Evolutionary conservation across 352 stramenopile genomes (phyloP), one percentile per base, ranked within the genome.

Genomic region (Detonula confervacea): DNA sequence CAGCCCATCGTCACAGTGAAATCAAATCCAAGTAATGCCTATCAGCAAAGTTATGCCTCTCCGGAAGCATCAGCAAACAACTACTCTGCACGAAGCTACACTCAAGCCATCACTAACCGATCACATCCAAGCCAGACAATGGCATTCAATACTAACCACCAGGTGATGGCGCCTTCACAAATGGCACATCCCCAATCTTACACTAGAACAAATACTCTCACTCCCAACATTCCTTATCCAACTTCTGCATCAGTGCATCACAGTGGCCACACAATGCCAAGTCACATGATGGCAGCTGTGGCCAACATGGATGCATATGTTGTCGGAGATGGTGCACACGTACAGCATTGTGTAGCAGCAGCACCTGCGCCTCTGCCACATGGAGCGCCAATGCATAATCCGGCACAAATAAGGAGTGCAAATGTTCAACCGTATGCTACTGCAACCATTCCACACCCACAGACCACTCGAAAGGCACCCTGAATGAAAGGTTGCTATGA

Each of bases 301-400:
- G 66, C 66, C 47, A 75, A 75, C 37, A 60, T 75, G 52, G 66
- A 75, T 57, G 57, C 42, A 1, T 67, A 57, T 44, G 52, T 75
- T 29, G 47, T 75, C 25, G 37, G 25, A 12, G 37, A 5, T 33
- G 65, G 22, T 18, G 42, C 35, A 5, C 5, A 35, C 11, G 42
- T 73, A 25, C 49, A 0, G 22, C 30, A 52, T 39, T 7, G 1
- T 44, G 42, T 46, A 46, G n/a, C 29, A n/a, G 14, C 54, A 60
- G n/a, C 42, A n/a, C 46, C 62, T 60, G n/a, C 59, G 56, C 29
- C 20, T 24, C 46, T 62, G 25, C 54, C 18, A 42, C 42, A 4
- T 33, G 29, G 12, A 39, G 37, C 56, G 18, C 16, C 47, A 60
- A 56, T 57, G 29, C 63, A 73, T 16, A 73, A 61, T 8, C n/a